Percentiles rank a stretch among this genome's conserved stretches.
Evolutionary conservation across 2,329 filamentous ascomycete genomes (phyloP).

Genomic region (Colletotrichum spinosum): DNA sequence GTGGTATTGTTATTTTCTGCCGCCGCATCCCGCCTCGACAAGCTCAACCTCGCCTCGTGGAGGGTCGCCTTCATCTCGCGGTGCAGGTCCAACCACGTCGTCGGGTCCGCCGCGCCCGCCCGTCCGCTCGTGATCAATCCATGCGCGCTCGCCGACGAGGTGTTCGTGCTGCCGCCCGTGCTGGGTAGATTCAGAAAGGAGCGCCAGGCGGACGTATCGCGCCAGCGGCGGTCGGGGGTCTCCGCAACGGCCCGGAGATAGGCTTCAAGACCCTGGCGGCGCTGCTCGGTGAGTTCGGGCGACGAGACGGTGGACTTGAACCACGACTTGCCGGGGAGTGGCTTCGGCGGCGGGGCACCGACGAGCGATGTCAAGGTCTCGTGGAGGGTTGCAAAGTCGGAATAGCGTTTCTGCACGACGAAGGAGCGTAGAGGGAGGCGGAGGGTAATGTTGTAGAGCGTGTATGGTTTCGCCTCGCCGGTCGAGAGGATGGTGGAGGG

Average conservation of each 20-base stretch:
- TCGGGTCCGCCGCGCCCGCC: slow-evolving; percentile 62
- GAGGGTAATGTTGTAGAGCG: slow-evolving; percentile 82
- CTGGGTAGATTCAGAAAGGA: slow-evolving; percentile 78
- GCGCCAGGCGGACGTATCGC: slow-evolving; percentile 78
- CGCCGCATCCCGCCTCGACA: slow-evolving; percentile 74
- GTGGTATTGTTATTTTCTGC: slow-evolving; percentile 54
- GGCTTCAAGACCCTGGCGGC: slow-evolving; percentile 74
- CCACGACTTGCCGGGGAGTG: slow-evolving; percentile 82
- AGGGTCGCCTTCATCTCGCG: slow-evolving; percentile 78
- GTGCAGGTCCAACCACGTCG: slow-evolving; percentile 82
- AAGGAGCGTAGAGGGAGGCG: slow-evolving; percentile 81
- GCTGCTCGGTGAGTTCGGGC: slow-evolving; percentile 75
- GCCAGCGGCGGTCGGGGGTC: slow-evolving; percentile 80
- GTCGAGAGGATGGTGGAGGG: slow-evolving; percentile 70
- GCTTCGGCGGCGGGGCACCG: slow-evolving; percentile 71
- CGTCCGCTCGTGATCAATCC: slow-evolving; percentile 50
- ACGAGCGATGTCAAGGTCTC: slow-evolving; percentile 68
- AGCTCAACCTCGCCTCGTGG: slow-evolving; percentile 72
- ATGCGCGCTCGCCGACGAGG: slow-evolving; percentile 60
- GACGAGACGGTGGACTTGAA: slow-evolving; percentile 78
- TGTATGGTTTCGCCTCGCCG: slow-evolving; percentile 74
- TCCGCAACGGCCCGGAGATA: slow-evolving; percentile 81
- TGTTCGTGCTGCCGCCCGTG: slow-evolving; percentile 55
- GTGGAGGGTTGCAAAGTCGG: slow-evolving; percentile 79
- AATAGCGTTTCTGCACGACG: slow-evolving; percentile 84